phyloP scores from a whole-genome alignment of 306 rosid genomes.

The Casuarina equisetifolia region DNA sequence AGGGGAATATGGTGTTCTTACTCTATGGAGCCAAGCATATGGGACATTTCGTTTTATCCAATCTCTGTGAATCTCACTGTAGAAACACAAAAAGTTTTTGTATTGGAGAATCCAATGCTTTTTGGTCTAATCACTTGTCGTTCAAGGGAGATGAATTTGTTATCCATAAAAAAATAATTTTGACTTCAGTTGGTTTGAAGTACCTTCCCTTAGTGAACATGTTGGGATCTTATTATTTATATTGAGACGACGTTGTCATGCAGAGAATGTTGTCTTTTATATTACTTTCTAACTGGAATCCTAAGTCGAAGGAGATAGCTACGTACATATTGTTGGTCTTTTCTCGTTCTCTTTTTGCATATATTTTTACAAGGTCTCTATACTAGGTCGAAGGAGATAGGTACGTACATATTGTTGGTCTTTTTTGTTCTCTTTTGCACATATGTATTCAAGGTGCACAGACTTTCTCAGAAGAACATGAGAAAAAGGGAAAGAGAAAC shows the following conservation, averaged over 20 bases:
- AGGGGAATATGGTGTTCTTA: slow-evolving; percentile 35
- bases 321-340: too few species aligned
- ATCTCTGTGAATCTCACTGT: slow-evolving; percentile 51
- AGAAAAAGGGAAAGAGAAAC: too few species aligned
- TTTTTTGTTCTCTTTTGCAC: too few species aligned
- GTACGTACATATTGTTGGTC: too few species aligned
- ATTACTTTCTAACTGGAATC: too few species aligned
- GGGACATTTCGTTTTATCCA: slow-evolving; percentile 68
- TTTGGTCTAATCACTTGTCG: slow-evolving; percentile 52
- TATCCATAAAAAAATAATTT: not conserved
- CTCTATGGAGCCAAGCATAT: slow-evolving; percentile 43
- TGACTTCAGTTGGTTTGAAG: slow-evolving; percentile 1
- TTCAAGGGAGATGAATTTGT: slow-evolving; percentile 46
- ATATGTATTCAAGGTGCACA: too few species aligned
- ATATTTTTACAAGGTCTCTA: too few species aligned
- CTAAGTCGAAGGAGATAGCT: too few species aligned
- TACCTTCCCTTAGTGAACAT: slow-evolving; percentile 43
- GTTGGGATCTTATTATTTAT: slow-evolving; percentile 36
- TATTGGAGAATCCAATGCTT: slow-evolving; percentile 75
- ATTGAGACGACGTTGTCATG: slow-evolving; percentile 13
- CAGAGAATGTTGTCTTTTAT: too few species aligned
- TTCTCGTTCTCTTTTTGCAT: too few species aligned
- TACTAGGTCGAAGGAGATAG: too few species aligned
- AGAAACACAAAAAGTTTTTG: slow-evolving; percentile 39
- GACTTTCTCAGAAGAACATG: too few species aligned